A percentile compares a stretch with the other conserved stretches of the same genome.
phyloP scores from a whole-genome alignment of 2,329 filamentous ascomycete species.

The Colletotrichum aenigma region DNA sequence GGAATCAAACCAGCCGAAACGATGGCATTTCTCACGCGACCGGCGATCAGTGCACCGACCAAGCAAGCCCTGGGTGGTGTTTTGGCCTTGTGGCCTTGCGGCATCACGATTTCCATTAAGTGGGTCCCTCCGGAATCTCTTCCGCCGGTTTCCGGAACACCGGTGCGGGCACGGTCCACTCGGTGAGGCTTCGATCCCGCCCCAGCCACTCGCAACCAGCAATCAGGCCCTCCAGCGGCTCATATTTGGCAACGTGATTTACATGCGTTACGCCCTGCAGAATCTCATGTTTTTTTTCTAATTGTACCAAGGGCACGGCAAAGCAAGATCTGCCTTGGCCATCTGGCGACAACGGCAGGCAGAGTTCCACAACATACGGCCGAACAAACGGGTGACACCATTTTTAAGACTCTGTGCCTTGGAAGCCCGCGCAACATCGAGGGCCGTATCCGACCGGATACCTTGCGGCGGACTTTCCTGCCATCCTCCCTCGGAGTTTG shows the following conservation, averaged over 20 bases:
- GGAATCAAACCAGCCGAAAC: constrained; percentile 18
- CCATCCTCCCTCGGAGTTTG: not conserved
- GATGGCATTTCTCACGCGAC: constrained; percentile 7
- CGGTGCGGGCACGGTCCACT: constrained; percentile 10
- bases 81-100: not conserved
- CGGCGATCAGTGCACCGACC: constrained; percentile 3
- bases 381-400: not conserved
- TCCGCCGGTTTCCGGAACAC: constrained; percentile 14
- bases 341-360: not conserved
- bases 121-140: constrained; percentile 2
- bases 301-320: not conserved
- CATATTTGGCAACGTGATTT: not conserved
- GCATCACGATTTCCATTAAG: not conserved
- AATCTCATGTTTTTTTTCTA: not conserved
- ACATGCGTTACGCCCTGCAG: not conserved
- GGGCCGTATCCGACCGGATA: not conserved
- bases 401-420: not conserved
- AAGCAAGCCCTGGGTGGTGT: not conserved
- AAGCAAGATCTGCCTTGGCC: not conserved
- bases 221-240: not conserved
- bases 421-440: not conserved
- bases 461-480: not conserved
- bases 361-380: not conserved
- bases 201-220: not conserved
- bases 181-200: not conserved